phyloP scores from a whole-genome alignment of 176 grass and related monocot genomes.

The Triticum turgidum region DNA sequence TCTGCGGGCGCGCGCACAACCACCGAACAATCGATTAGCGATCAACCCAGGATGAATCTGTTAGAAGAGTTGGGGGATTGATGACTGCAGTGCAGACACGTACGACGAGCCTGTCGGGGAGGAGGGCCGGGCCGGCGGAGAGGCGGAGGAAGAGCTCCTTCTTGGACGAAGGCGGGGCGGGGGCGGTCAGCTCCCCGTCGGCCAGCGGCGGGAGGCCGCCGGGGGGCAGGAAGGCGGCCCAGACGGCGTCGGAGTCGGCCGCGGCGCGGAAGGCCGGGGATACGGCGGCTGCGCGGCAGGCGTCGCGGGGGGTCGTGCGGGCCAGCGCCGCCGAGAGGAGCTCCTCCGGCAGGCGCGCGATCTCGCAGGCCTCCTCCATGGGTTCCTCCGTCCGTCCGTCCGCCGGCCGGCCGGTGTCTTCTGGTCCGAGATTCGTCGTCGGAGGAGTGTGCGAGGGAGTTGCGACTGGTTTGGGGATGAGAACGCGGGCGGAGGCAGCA shows the following conservation, averaged over 20 bases:
- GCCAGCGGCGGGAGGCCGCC: conserved; percentile 37
- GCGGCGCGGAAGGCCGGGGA: conserved; percentile 52
- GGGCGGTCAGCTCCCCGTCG: conserved; percentile 13
- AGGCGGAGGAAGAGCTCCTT: conserved; percentile 58
- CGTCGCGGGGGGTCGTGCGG: conserved; percentile 47
- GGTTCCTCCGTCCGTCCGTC: no score
- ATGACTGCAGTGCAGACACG: neutral
- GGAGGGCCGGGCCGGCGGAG: conserved; percentile 38
- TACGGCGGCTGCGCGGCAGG: conserved; percentile 38
- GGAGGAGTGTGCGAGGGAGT: no score
- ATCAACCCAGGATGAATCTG: neutral
- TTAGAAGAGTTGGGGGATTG: neutral
- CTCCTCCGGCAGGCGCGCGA: conserved; percentile 47
- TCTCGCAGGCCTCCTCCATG: neutral
- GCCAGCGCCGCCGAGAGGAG: conserved; percentile 50
- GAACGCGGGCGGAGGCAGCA: no score
- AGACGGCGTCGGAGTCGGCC: conserved; percentile 62
- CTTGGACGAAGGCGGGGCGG: neutral
- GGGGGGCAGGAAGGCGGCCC: conserved; percentile 51
- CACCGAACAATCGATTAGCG: neutral
- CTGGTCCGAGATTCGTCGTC: no score
- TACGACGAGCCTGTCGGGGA: conserved; percentile 46
- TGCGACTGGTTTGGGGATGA: no score
- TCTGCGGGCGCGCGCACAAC: conserved; percentile 2
- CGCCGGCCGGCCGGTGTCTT: no score